Percentiles rank a stretch among this genome's conserved stretches.
phyloP scores from a whole-genome alignment of 257 asterid genomes.

The Penstemon eatonii region DNA sequence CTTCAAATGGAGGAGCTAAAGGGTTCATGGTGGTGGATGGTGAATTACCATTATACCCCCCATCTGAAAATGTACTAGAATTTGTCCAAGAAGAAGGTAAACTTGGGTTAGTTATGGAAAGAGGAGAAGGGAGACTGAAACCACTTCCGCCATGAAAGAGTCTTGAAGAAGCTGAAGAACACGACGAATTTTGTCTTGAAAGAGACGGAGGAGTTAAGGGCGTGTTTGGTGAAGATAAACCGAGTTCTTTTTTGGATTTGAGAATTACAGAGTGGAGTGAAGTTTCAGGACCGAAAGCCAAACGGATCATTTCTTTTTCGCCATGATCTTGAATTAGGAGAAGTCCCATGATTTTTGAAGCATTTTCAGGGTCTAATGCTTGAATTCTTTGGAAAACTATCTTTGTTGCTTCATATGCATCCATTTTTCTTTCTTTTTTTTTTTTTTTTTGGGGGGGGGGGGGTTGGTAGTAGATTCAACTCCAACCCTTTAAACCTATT shows the following conservation, averaged over 20 bases:
- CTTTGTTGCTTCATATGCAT: slow-evolving; percentile 79
- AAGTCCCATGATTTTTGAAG: slow-evolving; percentile 74
- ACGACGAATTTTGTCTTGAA: slow-evolving; percentile 52
- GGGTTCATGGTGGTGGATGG: slow-evolving; percentile 53
- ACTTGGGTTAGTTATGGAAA: slow-evolving; percentile 42
- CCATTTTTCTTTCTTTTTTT: slow-evolving; percentile 41
- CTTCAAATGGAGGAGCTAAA: slow-evolving; percentile 29
- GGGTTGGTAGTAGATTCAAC: slow-evolving; percentile 51
- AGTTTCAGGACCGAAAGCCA: slow-evolving; percentile 70
- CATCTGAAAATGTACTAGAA: slow-evolving; percentile 42
- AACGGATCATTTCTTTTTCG: slow-evolving; percentile 75
- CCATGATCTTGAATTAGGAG: slow-evolving; percentile 76
- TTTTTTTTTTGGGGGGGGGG: neutral
- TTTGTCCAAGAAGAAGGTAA: slow-evolving; percentile 42
- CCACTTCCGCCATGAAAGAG: slow-evolving; percentile 24
- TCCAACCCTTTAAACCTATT: slow-evolving; percentile 42
- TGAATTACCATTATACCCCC: slow-evolving; percentile 19
- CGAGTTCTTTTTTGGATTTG: slow-evolving; percentile 54
- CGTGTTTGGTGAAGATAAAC: slow-evolving; percentile 33
- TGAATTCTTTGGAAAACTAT: slow-evolving; percentile 71
- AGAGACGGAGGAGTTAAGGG: slow-evolving; percentile 39
- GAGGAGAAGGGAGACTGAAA: slow-evolving; percentile 54
- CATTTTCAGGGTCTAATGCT: slow-evolving; percentile 62
- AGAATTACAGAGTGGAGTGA: slow-evolving; percentile 53
- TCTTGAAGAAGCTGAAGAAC: slow-evolving; percentile 36